phyloP scores from a whole-genome alignment of 371 early-diverging fungal species.

The Mortierella sp. region DNA sequence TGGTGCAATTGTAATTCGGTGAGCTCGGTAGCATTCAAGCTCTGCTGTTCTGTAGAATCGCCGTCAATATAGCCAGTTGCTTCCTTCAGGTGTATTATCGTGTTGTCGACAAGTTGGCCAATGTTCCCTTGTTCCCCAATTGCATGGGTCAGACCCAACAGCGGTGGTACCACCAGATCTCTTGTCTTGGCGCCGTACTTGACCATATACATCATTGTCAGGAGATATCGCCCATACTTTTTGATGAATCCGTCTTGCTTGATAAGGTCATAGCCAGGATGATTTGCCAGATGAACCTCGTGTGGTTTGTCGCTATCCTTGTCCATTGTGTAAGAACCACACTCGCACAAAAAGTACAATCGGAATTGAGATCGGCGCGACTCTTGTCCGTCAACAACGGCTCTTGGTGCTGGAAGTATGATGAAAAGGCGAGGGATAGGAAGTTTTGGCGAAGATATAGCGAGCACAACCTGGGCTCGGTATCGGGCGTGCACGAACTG shows the following conservation, averaged over 20 bases:
- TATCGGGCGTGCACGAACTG: slow-evolving; percentile 8
- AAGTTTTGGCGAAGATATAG: slow-evolving; percentile 17
- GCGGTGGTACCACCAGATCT: not conserved
- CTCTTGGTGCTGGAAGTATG: slow-evolving; percentile 12
- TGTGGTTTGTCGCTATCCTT: not conserved
- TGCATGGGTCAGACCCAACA: not conserved
- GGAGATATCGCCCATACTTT: slow-evolving; percentile 6
- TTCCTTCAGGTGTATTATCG: not conserved
- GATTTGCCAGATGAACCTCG: slow-evolving; percentile 9
- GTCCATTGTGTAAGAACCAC: not conserved
- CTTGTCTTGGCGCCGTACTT: not conserved
- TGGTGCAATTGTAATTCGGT: not conserved
- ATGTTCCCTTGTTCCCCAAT: not conserved
- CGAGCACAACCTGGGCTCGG: slow-evolving; percentile 6
- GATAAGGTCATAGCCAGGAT: slow-evolving; percentile 3
- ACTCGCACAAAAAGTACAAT: slow-evolving; percentile 4
- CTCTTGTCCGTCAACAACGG: not conserved
- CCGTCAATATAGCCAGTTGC: not conserved
- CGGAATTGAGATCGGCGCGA: not conserved
- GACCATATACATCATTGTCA: slow-evolving; percentile 4
- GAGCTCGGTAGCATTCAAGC: too few species aligned
- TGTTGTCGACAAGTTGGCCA: not conserved
- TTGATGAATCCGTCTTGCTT: not conserved
- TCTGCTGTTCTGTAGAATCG: too few species aligned
- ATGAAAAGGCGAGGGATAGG: slow-evolving; percentile 29